phyloP scores from a whole-genome alignment of 2,329 filamentous ascomycete genomes.

The Didymella pomorum region DNA sequence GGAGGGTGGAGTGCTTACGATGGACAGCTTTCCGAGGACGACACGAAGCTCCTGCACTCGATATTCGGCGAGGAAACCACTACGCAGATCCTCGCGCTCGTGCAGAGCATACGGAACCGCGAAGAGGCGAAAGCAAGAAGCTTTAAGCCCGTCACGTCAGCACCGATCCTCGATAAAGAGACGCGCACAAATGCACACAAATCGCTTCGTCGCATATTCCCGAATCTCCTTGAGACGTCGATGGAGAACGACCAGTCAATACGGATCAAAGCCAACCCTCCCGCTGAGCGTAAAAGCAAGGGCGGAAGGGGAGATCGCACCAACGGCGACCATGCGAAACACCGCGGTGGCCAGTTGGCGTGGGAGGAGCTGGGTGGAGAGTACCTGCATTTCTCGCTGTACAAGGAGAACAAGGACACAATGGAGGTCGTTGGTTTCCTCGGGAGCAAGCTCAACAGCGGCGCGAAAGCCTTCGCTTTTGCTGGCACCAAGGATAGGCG shows the following conservation, averaged over 20 bases:
- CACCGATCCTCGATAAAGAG: constrained; percentile 66
- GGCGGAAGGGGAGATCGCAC: constrained; percentile 27
- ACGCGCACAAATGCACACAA: constrained; percentile 70
- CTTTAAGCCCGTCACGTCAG: constrained; percentile 62
- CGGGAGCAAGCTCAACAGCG: constrained; percentile 74
- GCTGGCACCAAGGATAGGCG: constrained; percentile 92
- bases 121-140: constrained; percentile 65
- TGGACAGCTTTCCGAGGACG: constrained; percentile 48
- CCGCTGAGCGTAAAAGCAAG: constrained; percentile 48
- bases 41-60: constrained; percentile 48
- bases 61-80: constrained; percentile 63
- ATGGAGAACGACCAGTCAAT: constrained; percentile 76
- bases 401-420: constrained; percentile 97
- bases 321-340: constrained; percentile 32
- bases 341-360: constrained; percentile 49
- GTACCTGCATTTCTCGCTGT: constrained; percentile 88
- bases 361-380: constrained; percentile 77
- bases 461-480: constrained; percentile 75
- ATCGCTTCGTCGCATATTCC: constrained; percentile 78
- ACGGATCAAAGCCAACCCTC: constrained; percentile 60
- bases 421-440: constrained; percentile 88
- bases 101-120: constrained; percentile 61
- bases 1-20: constrained; percentile 18
- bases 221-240: constrained; percentile 76
- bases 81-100: constrained; percentile 62